phyloP scores from a whole-genome alignment of 2,329 filamentous ascomycete species.

The Xylariaceae sp. region DNA sequence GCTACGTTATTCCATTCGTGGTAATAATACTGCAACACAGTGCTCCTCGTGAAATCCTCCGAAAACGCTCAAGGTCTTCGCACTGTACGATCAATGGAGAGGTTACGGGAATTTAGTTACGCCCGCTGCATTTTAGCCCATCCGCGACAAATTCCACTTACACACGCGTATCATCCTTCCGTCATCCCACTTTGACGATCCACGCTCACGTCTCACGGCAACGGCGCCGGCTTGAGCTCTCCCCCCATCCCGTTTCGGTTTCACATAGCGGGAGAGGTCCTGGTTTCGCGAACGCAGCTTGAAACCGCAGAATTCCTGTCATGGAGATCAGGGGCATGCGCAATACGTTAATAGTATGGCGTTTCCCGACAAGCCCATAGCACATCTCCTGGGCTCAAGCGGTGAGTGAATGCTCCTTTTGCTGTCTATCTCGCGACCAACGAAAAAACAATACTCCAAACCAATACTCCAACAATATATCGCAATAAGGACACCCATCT shows the following conservation, averaged over 20 bases:
- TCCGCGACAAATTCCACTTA: not conserved
- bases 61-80: not conserved
- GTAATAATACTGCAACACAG: not conserved
- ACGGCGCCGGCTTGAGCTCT: not conserved
- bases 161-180: not conserved
- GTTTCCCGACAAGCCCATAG: constrained; percentile 43
- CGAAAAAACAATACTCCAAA: not conserved
- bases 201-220: not conserved
- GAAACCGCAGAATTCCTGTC: constrained; percentile 12
- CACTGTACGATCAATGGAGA: not conserved
- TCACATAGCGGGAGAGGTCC: not conserved
- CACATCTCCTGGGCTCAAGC: constrained; percentile 54
- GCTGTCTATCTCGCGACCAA: not conserved
- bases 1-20: not conserved
- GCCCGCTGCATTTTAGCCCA: not conserved
- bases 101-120: too few relatives aligned
- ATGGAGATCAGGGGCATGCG: constrained; percentile 22
- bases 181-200: not conserved
- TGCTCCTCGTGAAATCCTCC: not conserved
- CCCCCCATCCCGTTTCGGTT: not conserved
- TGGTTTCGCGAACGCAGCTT: not conserved
- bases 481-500: not conserved
- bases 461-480: too few relatives aligned
- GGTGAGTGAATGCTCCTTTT: constrained; percentile 36
- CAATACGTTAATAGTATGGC: constrained; percentile 30